phyloP scores from a whole-genome alignment of 345 rosid genomes.

The Lepidium aucheri region DNA sequence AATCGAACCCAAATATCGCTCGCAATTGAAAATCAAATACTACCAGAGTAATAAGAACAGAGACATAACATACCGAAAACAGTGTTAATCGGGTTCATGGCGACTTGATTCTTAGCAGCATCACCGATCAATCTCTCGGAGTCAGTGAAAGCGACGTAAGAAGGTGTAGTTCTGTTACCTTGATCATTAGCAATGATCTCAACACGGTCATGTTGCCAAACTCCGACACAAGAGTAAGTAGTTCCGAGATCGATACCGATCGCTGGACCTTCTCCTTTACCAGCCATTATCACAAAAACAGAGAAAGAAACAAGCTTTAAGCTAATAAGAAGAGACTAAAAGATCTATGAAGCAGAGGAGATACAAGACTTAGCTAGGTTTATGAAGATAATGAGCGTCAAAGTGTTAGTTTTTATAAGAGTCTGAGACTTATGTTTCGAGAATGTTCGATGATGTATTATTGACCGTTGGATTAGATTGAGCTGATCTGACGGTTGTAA shows the following conservation, averaged over 20 bases:
- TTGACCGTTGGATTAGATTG: not conserved
- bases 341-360: too few species aligned
- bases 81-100: too few species aligned
- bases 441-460: not conserved
- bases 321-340: too few species aligned
- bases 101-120: too few species aligned
- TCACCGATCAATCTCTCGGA: not conserved
- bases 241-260: not conserved
- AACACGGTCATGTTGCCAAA: not conserved
- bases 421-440: not conserved
- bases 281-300: not conserved
- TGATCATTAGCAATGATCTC: not conserved
- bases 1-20: too few species aligned
- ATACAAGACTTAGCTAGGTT: too few species aligned
- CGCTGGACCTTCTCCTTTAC: not conserved
- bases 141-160: not conserved
- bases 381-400: not conserved
- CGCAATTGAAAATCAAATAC: too few species aligned
- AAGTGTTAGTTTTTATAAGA: not conserved
- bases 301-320: not conserved
- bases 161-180: not conserved
- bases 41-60: too few species aligned
- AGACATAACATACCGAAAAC: too few species aligned
- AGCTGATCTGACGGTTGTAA: not conserved
- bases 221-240: not conserved